Evolutionary conservation across 2,329 filamentous ascomycete species (phyloP).

Genomic region (Monilinia aucupariae): DNA sequence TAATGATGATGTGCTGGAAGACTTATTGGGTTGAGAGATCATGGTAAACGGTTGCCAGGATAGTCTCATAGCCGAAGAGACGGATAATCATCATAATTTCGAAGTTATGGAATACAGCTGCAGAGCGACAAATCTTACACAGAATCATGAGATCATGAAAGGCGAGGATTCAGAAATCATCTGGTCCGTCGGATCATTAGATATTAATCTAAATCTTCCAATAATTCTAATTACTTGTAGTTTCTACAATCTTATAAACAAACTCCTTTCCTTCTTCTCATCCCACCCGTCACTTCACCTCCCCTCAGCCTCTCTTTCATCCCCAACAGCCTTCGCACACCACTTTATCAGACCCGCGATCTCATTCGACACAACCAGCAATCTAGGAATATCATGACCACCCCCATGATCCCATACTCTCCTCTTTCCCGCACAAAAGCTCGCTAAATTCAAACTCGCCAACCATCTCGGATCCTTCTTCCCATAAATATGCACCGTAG

Average conservation of each 20-base stretch:
- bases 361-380: constrained; percentile 29
- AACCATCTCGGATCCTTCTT: constrained; percentile 38
- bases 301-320: not conserved
- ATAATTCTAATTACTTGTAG: not conserved
- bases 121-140: no score
- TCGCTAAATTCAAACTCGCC: constrained; percentile 37
- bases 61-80: no score
- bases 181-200: not conserved
- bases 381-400: constrained; percentile 41
- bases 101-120: no score
- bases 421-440: constrained; percentile 34
- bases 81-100: no score
- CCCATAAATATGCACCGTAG: constrained; percentile 41
- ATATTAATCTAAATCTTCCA: not conserved
- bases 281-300: not conserved
- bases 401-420: constrained; percentile 39
- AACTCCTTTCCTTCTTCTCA: not conserved
- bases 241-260: not conserved
- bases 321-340: constrained; percentile 5
- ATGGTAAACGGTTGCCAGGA: no score
- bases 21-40: no score
- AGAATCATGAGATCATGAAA: no score
- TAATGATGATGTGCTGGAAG: no score
- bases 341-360: constrained; percentile 31
- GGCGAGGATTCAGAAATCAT: no score